Conservation (phyloP, 2,329 filamentous ascomycete species). For the Plenodomus lindquistii region DNA sequence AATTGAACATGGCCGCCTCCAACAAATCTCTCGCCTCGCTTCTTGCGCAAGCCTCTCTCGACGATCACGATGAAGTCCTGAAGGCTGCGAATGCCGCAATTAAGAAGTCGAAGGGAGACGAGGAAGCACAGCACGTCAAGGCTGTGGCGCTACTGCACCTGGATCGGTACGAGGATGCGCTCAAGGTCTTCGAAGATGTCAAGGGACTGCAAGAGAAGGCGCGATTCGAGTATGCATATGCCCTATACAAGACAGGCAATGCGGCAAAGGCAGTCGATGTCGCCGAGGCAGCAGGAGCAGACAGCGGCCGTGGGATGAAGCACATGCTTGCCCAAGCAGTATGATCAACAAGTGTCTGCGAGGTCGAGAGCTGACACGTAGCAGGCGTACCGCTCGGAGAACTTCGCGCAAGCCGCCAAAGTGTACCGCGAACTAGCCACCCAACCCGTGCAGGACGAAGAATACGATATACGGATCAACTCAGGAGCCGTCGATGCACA, state of each 20-base stretch:
- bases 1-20: conserved; percentile 45
- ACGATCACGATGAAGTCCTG: conserved; percentile 76
- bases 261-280: conserved; percentile 65
- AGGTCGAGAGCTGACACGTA: conserved; percentile 15
- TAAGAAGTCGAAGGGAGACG: conserved; percentile 61
- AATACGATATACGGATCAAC: conserved; percentile 78
- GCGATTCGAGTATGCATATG: conserved; percentile 74
- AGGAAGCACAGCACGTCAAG: conserved; percentile 68
- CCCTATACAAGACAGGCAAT: conserved; percentile 78
- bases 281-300: conserved; percentile 44
- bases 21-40: conserved; percentile 57
- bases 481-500: conserved; percentile 73
- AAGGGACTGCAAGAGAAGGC: conserved; percentile 64
- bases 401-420: conserved; percentile 67
- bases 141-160: conserved; percentile 78
- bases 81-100: conserved; percentile 62
- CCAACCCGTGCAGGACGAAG: conserved; percentile 61
- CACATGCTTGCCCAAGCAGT: conserved; percentile 67
- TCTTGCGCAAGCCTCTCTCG: conserved; percentile 60
- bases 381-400: conserved; percentile 71
- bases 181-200: conserved; percentile 68
- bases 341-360: conserved; percentile 26
- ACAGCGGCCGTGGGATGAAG: conserved; percentile 54
- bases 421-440: conserved; percentile 65
- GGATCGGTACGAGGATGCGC: conserved; percentile 78